Conservation (phyloP, 139 green algal genomes). For the Chloropicon primus region DNA sequence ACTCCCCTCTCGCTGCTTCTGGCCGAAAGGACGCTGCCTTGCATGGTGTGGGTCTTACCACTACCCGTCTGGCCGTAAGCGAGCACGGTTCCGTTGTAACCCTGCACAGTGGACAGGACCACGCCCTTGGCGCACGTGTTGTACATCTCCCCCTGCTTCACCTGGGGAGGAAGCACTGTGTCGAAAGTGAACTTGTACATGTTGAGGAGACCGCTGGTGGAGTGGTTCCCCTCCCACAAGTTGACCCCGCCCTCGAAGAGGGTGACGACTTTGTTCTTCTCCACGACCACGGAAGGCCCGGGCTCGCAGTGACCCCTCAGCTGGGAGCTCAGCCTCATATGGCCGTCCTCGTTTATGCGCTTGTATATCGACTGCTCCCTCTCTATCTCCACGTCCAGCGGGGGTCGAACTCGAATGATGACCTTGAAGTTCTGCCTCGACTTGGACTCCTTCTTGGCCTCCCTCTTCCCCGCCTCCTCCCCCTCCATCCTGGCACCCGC, state of each 20-base stretch:
- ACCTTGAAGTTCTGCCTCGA: constrained; percentile 21
- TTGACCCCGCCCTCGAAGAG: neutral
- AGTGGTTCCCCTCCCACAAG: constrained; percentile 5
- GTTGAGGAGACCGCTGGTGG: neutral
- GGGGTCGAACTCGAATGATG: constrained; percentile 19
- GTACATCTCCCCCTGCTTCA: constrained; percentile 70
- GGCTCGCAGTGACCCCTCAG: neutral
- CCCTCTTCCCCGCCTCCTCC: neutral
- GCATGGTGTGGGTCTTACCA: constrained; percentile 28
- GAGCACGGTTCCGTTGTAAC: constrained; percentile 28
- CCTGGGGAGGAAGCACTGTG: constrained; percentile 61
- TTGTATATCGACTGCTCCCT: constrained; percentile 7
- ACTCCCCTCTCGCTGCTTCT: constrained; percentile 44
- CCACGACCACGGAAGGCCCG: neutral
- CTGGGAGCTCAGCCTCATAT: neutral
- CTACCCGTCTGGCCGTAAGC: constrained; percentile 27
- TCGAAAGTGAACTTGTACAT: constrained; percentile 75
- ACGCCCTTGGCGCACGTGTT: constrained; percentile 46
- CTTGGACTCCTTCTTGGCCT: neutral
- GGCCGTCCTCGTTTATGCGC: neutral
- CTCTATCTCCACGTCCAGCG: constrained; percentile 18
- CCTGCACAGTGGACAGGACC: constrained; percentile 52
- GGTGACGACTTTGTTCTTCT: neutral
- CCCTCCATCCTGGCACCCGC: neutral
- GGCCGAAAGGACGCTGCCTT: neutral